Conservation (phyloP, 2,329 filamentous ascomycete species). For the Calonectria naviculata region DNA sequence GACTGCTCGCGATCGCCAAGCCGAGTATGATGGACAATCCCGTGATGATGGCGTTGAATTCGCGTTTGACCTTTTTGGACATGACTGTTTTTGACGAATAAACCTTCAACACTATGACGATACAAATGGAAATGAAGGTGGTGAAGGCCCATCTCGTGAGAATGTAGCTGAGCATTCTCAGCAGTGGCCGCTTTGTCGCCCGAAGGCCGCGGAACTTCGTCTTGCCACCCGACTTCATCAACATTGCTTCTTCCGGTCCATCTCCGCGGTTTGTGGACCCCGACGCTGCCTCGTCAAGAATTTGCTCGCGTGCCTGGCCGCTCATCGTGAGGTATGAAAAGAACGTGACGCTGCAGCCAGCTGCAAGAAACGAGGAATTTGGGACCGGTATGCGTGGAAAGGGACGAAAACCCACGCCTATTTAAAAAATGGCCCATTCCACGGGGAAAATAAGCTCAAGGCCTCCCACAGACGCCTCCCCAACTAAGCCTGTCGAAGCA, state of each 20-base stretch:
- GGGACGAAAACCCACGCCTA: background rate
- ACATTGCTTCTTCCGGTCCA: background rate
- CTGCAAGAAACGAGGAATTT: background rate
- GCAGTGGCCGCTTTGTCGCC: background rate
- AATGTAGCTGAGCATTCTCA: constrained; percentile 11
- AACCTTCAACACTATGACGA: constrained; percentile 29
- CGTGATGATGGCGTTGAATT: constrained; percentile 57
- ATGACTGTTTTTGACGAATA: constrained; percentile 30
- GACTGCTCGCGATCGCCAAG: constrained; percentile 48
- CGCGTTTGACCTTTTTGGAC: constrained; percentile 45
- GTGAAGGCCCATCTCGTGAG: constrained; percentile 31
- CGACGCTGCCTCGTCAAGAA: background rate
- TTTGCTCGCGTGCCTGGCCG: background rate
- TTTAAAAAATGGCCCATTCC: background rate
- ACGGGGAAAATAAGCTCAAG: background rate
- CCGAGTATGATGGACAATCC: constrained; percentile 55
- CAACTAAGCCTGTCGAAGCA: background rate
- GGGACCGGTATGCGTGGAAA: background rate
- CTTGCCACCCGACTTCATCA: background rate
- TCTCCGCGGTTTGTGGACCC: background rate
- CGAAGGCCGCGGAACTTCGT: background rate
- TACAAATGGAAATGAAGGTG: constrained; percentile 25
- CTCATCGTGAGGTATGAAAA: background rate
- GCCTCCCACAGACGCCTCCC: background rate
- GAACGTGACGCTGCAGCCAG: background rate